Base-by-base conservation (phyloP, 306 rosid species). In the Alnus glutinosa region DNA sequence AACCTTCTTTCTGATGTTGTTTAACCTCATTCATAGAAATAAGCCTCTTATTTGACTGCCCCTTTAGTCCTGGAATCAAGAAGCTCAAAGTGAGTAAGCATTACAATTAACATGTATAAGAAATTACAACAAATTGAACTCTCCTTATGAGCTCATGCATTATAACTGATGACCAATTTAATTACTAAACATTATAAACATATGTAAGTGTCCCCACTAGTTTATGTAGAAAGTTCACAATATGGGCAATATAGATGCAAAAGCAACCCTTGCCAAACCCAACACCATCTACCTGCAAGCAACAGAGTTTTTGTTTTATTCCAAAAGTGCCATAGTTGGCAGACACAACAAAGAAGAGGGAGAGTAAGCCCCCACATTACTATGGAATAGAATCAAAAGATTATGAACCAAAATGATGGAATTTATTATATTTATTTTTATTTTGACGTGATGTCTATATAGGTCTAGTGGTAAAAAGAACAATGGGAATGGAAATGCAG, bases 11-110 rank as follows among this genome's bases (percentile, higher is more conserved):
- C 74, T 81, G 91, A 81, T 93, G 89, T 57, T 91, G 87, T 88
- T 83, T 91, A 77, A 93, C 99, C 88, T 91, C 98, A 76, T 83
- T 92, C 86, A 91, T 81, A 32, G 98, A 84, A 79, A 95, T 91
- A 72, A 90, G 94, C 87, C 98, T 86, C 89, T 80, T 88, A 80
- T 89, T 91, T 66, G 99, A 91, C 80, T 93, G 93, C 76, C 99
- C 99, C 79, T 91, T 91, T 77, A 95, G 82, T 77, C 89, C 98
- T 95, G 87, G 62, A 71, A 80, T 59, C 58, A 79, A 48, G 76
- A 73, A 74, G 66, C 73, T 58, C 50, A 72, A 59, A 71, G 47
- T n/a, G 73, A 75, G 54, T 52, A 13, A 49, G 83, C 57, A 59
- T 39, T 55, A 58, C 13, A 71, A 9, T 81, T 58, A 54, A 52